Evolutionary conservation across 768 basidiomycete genomes (phyloP).

Genomic region (Amanita subjunquillea): DNA sequence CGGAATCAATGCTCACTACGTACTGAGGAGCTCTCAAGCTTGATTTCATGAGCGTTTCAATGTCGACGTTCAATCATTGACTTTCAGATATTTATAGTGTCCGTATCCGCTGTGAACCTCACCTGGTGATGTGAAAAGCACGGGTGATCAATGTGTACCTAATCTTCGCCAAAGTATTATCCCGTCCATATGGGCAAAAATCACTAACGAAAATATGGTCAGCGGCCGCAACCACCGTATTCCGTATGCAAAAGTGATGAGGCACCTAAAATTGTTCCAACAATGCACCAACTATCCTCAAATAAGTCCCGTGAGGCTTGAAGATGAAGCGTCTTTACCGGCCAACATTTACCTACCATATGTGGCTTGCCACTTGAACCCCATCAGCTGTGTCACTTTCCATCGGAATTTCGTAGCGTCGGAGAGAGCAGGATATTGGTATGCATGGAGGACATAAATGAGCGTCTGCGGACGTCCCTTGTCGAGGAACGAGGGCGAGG

Average conservation of each 20-base stretch:
- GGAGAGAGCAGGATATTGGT: background rate
- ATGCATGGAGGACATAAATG: slow-evolving; percentile 36
- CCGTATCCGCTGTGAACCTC: too few relatives aligned
- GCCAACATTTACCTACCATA: slow-evolving; percentile 28
- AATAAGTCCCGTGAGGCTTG: slow-evolving; percentile 19
- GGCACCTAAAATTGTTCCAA: slow-evolving; percentile 2
- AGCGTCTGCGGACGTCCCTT: slow-evolving; percentile 70
- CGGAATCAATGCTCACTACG: too few relatives aligned
- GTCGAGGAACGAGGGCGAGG: slow-evolving; percentile 20
- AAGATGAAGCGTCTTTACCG: slow-evolving; percentile 39
- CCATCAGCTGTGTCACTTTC: slow-evolving; percentile 26
- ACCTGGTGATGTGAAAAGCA: too few relatives aligned
- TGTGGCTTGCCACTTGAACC: slow-evolving; percentile 26
- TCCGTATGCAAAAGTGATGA: background rate
- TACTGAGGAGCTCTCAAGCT: too few relatives aligned
- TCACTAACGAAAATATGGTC: too few relatives aligned
- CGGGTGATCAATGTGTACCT: too few relatives aligned
- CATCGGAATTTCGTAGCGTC: slow-evolving; percentile 10
- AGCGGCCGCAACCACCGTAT: too few relatives aligned
- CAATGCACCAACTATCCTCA: slow-evolving; percentile 36
- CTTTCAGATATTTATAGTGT: too few relatives aligned
- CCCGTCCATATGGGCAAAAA: too few relatives aligned
- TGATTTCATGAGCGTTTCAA: too few relatives aligned
- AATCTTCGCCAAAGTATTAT: too few relatives aligned
- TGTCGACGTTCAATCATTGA: too few relatives aligned